phyloP scores from a whole-genome alignment of 2,329 filamentous ascomycete genomes.

The Pestalotiopsis sp. region DNA sequence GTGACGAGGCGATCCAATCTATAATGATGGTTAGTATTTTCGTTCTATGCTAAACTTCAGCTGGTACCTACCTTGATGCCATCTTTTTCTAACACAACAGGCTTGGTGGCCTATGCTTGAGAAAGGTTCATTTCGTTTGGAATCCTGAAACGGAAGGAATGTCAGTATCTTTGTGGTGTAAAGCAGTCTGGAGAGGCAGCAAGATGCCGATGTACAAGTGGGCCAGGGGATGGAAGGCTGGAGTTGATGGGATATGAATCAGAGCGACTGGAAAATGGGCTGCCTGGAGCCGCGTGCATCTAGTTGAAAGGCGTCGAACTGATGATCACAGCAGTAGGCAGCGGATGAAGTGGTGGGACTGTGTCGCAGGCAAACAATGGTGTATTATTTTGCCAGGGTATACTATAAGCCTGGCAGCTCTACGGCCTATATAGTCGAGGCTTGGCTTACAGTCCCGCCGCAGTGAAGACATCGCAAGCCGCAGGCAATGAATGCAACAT shows the following conservation, averaged over 20 bases:
- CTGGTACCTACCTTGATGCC: slow-evolving; percentile 54
- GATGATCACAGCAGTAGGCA: not conserved
- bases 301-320: not conserved
- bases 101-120: slow-evolving; percentile 16
- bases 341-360: not conserved
- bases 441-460: slow-evolving; percentile 5
- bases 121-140: slow-evolving; percentile 17
- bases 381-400: slow-evolving; percentile 9
- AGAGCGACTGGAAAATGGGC: not conserved
- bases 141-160: not conserved
- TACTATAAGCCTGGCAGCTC: slow-evolving; percentile 14
- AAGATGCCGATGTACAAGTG: not conserved
- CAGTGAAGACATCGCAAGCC: slow-evolving; percentile 2
- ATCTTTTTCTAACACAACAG: slow-evolving; percentile 44
- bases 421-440: slow-evolving; percentile 10
- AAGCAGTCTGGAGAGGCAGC: not conserved
- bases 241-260: not conserved
- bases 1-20: slow-evolving; percentile 86
- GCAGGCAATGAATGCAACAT: not conserved
- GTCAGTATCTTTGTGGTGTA: slow-evolving; percentile 2
- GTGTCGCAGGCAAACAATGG: not conserved
- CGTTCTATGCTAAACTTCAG: not conserved
- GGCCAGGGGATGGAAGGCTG: not conserved
- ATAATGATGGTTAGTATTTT: slow-evolving; percentile 34
- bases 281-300: not conserved